Evolutionary conservation across 257 asterid genomes (phyloP).

Genomic region (Fraxinus quadrangulata): DNA sequence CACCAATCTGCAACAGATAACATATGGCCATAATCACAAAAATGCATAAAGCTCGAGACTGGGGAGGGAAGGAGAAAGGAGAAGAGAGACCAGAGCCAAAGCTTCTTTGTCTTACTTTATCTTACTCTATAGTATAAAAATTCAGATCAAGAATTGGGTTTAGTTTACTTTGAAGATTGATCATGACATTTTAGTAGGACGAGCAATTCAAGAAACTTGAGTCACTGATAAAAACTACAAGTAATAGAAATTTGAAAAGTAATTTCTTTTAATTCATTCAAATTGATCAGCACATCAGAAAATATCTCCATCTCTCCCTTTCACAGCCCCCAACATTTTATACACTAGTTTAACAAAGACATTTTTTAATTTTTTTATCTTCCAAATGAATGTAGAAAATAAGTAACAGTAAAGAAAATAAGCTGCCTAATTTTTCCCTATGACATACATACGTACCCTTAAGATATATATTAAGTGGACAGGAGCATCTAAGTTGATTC

Average conservation of each 20-base stretch:
- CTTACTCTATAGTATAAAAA: not conserved
- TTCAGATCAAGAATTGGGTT: constrained; percentile 18
- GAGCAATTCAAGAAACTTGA: not conserved
- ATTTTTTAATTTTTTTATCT: not conserved
- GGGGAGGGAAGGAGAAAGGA: too few species aligned
- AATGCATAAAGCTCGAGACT: too few species aligned
- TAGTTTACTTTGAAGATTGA: constrained; percentile 13
- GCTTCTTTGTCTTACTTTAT: constrained; percentile 25
- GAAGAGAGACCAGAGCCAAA: too few species aligned
- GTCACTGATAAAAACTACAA: not conserved
- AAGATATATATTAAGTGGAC: too few species aligned
- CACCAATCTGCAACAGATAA: too few species aligned
- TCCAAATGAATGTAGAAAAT: constrained; percentile 25
- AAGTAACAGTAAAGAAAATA: not conserved
- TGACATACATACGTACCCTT: too few species aligned
- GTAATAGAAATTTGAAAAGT: constrained; percentile 20
- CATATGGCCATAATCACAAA: too few species aligned
- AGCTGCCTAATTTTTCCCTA: constrained; percentile 24
- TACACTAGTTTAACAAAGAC: constrained; percentile 14
- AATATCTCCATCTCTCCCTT: constrained; percentile 40
- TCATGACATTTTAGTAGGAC: not conserved
- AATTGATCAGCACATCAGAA: constrained; percentile 16
- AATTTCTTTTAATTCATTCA: constrained; percentile 34
- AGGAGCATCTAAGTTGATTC: too few species aligned
- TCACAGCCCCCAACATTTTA: constrained; percentile 28